Evolutionary conservation across 345 rosid genomes (phyloP).

Genomic region (Corchorus capsularis): DNA sequence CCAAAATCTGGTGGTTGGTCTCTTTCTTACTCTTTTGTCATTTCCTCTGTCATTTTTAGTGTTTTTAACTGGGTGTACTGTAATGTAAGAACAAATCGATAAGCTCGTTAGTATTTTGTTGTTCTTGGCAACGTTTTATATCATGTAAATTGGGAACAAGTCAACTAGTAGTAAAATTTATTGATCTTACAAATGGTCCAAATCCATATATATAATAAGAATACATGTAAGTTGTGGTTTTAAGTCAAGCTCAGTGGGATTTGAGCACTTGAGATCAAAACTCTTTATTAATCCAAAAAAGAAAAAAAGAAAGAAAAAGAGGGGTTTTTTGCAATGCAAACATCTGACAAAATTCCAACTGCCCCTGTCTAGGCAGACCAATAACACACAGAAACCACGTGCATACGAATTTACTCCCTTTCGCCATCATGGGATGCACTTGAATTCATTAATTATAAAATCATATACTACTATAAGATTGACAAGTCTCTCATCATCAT

Average conservation of each 20-base stretch:
- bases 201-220: background rate
- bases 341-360: slow-evolving; percentile 43
- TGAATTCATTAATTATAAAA: background rate
- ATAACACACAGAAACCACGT: slow-evolving; percentile 31
- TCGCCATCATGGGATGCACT: slow-evolving; percentile 8
- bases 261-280: background rate
- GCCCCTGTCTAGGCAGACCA: slow-evolving; percentile 34
- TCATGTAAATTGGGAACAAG: background rate
- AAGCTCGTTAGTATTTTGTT: background rate
- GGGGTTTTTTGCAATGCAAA: no score
- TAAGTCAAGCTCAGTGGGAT: slow-evolving; percentile 5
- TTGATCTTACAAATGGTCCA: background rate
- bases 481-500: background rate
- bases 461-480: background rate
- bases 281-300: background rate
- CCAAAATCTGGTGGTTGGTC: background rate
- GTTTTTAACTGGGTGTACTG: background rate
- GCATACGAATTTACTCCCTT: slow-evolving; percentile 21
- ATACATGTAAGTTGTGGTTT: background rate
- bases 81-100: background rate
- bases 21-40: background rate
- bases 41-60: background rate
- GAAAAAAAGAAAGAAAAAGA: background rate
- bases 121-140: background rate
- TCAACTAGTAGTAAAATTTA: background rate